Base-by-base conservation (phyloP, 140 eudicot genomes). In the Flaveria floridana region DNA sequence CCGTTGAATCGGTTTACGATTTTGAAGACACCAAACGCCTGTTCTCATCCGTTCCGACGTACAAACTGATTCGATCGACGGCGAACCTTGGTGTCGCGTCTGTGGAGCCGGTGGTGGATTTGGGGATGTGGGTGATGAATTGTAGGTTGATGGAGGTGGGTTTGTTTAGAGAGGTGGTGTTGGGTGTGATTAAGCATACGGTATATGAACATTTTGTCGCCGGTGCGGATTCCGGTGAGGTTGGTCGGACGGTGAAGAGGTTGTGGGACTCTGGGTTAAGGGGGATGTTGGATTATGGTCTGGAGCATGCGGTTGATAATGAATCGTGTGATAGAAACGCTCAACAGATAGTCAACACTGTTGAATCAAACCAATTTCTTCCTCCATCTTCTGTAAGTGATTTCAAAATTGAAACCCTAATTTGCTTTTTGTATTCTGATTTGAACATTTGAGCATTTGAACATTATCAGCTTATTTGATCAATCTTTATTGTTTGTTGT, bases 171-270 rank as follows among this genome's bases (percentile, higher is more conserved):
- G 83, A 82, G 62, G 13, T 78, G 26, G 76, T 86, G 6, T 21
- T 86, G 82, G 86, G 85, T 13, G 53, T 61, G 6, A 74, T 85
- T 0, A 82, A 86, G 66, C 77, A 74, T 3, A 88, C 91, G 34
- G 82, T 89, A 55, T 86, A 81, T 69, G 94, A 85, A 23, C 99
- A 93, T 59, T 93, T 93, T 65, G 87, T 86, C 20, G 99, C 96
- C 5, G 99, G 97, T 0, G 57, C 82, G 34, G 88, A 85, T 71
- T 46, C 79, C 64, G 79, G 50, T 28, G 96, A 87, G 76, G 86
- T 87, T 65, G 82, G 90, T 10, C 73, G 65, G 78, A 90, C 89
- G 11, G 87, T 88, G 0, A 46, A 20, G 52, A 84, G 70, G 73
- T 81, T 90, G 30, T 86, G 84, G 85, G 85, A 78, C 20, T 73